Evolutionary conservation across 2,329 filamentous ascomycete species (phyloP).

Genomic region (Decorospora gaudefroyi): DNA sequence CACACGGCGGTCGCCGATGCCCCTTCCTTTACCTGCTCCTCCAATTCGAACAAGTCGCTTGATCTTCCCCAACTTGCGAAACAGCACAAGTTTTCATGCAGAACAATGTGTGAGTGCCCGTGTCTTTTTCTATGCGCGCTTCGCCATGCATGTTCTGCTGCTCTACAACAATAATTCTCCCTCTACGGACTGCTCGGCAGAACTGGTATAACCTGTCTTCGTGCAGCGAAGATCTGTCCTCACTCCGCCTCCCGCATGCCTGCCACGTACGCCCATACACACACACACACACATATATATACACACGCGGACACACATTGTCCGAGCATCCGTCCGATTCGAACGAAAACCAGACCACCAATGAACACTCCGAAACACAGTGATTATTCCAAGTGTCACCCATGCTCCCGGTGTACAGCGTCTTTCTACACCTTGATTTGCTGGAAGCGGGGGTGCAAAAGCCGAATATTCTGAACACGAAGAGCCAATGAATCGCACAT

Average conservation of each 20-base stretch:
- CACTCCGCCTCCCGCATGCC: no score
- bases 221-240: no score
- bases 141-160: no score
- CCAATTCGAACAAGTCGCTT: no score
- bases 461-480: conserved; percentile 6
- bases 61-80: background rate
- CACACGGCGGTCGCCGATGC: background rate
- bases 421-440: conserved; percentile 10
- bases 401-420: conserved; percentile 11
- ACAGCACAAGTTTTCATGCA: background rate
- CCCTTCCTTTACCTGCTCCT: no score
- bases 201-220: no score
- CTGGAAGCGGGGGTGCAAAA: conserved; percentile 11
- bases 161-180: no score
- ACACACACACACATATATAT: background rate
- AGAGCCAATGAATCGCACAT: conserved; percentile 11
- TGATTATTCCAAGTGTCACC: conserved; percentile 6
- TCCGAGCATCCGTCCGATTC: conserved; percentile 9
- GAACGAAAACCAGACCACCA: conserved; percentile 7
- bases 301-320: background rate
- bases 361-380: conserved; percentile 1
- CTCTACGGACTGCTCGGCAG: background rate
- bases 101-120: conserved; percentile 1
- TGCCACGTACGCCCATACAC: background rate
- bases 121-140: background rate